A percentile compares a stretch with the other conserved stretches of the same genome.
phyloP scores from a whole-genome alignment of 345 rosid genomes.

The Nephelium lappaceum region DNA sequence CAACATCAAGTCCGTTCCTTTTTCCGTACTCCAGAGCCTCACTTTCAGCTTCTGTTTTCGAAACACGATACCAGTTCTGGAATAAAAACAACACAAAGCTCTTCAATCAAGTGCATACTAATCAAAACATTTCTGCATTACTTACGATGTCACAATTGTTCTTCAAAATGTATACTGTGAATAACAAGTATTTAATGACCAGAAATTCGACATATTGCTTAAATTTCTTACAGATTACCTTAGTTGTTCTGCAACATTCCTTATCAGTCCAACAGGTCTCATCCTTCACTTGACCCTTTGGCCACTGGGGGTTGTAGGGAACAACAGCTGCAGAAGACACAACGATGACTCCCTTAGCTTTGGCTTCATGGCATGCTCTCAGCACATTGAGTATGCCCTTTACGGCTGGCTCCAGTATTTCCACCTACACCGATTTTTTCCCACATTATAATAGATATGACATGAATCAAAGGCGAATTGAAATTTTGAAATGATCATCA shows the following conservation, averaged over 20 bases:
- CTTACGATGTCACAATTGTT: background rate
- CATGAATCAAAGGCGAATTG: background rate
- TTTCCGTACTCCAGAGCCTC: slow-evolving; percentile 67
- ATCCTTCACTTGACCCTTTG: slow-evolving; percentile 47
- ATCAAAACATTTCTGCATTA: background rate
- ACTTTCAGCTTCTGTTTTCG: slow-evolving; percentile 80
- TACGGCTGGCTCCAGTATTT: slow-evolving; percentile 65
- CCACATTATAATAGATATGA: background rate
- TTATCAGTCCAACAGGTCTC: slow-evolving; percentile 69
- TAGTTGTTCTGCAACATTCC: slow-evolving; percentile 52
- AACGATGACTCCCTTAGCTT: slow-evolving; percentile 56
- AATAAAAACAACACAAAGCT: slow-evolving; percentile 6
- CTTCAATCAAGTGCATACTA: background rate
- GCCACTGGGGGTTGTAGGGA: slow-evolving; percentile 56
- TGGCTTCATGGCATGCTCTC: slow-evolving; percentile 55
- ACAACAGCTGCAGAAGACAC: slow-evolving; percentile 66
- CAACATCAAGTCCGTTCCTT: slow-evolving; percentile 54
- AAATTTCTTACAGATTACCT: slow-evolving; percentile 29
- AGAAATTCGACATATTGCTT: background rate
- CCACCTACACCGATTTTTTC: slow-evolving; percentile 34
- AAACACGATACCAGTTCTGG: slow-evolving; percentile 73
- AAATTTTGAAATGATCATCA: background rate
- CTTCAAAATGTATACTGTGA: background rate
- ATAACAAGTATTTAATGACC: background rate
- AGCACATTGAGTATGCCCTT: slow-evolving; percentile 73